These are phyloP conservation scores for Ceriops zippeliana DNA, from an alignment of 345 rosid genomes.

Conservation along the genomic window DNA sequence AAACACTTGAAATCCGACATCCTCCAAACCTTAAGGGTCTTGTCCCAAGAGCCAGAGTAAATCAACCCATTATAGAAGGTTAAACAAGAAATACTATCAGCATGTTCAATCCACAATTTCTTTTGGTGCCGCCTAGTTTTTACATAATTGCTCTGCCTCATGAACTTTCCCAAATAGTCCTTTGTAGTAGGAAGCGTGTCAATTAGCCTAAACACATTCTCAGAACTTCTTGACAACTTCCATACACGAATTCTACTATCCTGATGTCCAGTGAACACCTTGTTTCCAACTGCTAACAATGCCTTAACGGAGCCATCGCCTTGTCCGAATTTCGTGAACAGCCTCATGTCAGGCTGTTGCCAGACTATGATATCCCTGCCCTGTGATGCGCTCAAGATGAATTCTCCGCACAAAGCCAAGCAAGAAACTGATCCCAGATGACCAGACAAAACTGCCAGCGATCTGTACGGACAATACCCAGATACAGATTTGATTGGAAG, in stretches of 20 bases:
- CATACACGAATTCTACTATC: conserved; percentile 32
- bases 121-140: conserved; percentile 29
- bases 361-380: conserved; percentile 95
- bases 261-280: conserved; percentile 33
- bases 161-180: conserved; percentile 29
- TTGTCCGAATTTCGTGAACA: conserved; percentile 84
- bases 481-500: conserved; percentile 25
- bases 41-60: conserved; percentile 37
- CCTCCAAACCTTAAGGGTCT: conserved; percentile 32
- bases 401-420: conserved; percentile 82
- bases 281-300: conserved; percentile 22
- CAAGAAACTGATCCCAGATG: conserved; percentile 87
- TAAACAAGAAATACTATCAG: conserved; percentile 30
- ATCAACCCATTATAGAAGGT: conserved; percentile 14
- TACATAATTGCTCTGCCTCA: conserved; percentile 34
- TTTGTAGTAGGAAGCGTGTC: conserved; percentile 29
- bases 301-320: conserved; percentile 49
- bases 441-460: conserved; percentile 71
- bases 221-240: conserved; percentile 31
- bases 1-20: conserved; percentile 29
- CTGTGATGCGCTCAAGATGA: conserved; percentile 83
- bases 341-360: conserved; percentile 93
- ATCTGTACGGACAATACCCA: conserved; percentile 38
- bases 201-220: conserved; percentile 26
- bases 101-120: conserved; percentile 33